A percentile compares a stretch with the other conserved stretches of the same genome.
Evolutionary conservation across 2,329 filamentous ascomycete species (phyloP).

Genomic region (Bipolaris gigantea): DNA sequence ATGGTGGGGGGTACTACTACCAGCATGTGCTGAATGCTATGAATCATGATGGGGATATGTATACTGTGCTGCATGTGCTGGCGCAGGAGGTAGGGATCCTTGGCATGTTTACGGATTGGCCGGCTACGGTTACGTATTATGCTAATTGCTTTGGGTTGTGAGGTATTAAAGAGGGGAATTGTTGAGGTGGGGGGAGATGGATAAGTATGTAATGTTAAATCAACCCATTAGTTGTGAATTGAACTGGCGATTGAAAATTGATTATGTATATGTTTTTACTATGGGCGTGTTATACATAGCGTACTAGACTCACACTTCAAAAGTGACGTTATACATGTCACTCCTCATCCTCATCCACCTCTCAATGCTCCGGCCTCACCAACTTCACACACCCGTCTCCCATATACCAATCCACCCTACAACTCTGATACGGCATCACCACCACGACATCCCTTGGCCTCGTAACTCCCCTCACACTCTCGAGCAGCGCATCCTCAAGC

Average conservation of each 20-base stretch:
- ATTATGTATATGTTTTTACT: background rate
- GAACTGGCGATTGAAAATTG: too few species aligned
- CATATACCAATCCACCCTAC: conserved; percentile 33
- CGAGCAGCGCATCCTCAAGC: conserved; percentile 30
- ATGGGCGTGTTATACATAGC: background rate
- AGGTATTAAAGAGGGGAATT: background rate
- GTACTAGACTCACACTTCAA: too few species aligned
- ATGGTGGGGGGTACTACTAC: conserved; percentile 48
- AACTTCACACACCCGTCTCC: conserved; percentile 23
- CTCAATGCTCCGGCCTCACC: conserved; percentile 18
- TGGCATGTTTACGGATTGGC: conserved; percentile 71
- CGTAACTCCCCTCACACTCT: conserved; percentile 26
- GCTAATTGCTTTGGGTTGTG: conserved; percentile 66
- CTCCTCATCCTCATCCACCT: background rate
- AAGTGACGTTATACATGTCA: too few species aligned
- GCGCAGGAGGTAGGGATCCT: conserved; percentile 62
- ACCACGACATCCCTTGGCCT: conserved; percentile 25
- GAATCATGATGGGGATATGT: conserved; percentile 66
- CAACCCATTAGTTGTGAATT: background rate
- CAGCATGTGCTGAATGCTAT: conserved; percentile 51
- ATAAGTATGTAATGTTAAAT: background rate
- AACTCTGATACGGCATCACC: conserved; percentile 36
- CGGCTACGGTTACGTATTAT: conserved; percentile 68
- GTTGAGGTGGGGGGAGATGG: too few species aligned
- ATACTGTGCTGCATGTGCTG: conserved; percentile 66